Base-by-base conservation (phyloP, 768 basidiomycete genomes). In the Kwoniella heveanensis region DNA sequence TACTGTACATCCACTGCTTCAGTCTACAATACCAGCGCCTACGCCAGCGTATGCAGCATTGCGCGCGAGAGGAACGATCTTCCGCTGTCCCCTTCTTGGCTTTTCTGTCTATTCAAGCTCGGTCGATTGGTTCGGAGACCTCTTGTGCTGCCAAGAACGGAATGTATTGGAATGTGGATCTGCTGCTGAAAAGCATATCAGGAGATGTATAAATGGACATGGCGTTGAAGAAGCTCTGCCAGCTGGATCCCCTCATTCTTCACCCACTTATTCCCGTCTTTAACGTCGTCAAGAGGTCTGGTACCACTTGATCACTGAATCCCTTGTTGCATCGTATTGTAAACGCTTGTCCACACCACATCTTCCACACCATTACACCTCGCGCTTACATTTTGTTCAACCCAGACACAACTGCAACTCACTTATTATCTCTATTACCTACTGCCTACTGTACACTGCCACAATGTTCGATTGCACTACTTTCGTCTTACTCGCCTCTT, bases 201-300 rank as follows among this genome's bases (percentile, higher is more conserved):
- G n/a, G n/a, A n/a, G n/a, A 19, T 44, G 32, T 44, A 44, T 44
- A 44, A 44, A 44, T 44, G 39, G 15, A 19, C 39, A 9, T 8
- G 8, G 10, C 17, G 4, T 44, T 3, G 4, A 9, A 9, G 17
- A 17, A 44, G 39, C 15, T 44, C 39, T 44, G 9, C 39, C 9
- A 10, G 10, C 9, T 17, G 9, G 10, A 44, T 19, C 19, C 39
- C 3, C 39, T 44, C 39, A 44, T 19, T 19, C 39, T 3, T 44
- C 39, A 10, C 8, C 17, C 19, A 10, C 39, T 3, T 44, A 44
- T n/a, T n/a, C n/a, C n/a, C n/a, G n/a, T n/a, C n/a, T n/a, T n/a
- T n/a, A n/a, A n/a, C n/a, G n/a, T n/a, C n/a, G n/a, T 44, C 39
- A 44, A 44, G 39, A 9, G 39, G 39, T 44, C 39, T 44, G 39